Percentiles rank a stretch among this genome's conserved stretches.
Conservation (phyloP, 805 yeast species). For the Candida quercuum region DNA sequence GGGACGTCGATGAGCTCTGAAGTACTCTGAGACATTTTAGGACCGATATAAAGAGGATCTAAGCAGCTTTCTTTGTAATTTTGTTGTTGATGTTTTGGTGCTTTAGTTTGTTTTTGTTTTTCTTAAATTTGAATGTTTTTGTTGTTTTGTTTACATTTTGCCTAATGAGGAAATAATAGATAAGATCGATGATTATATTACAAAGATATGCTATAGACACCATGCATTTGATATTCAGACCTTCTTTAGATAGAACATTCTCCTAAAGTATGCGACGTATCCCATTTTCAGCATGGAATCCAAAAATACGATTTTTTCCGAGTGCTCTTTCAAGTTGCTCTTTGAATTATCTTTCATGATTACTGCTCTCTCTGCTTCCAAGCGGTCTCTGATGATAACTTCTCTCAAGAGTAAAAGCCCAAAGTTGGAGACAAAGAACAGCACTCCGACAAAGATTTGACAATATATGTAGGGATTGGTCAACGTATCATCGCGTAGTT, state of each 20-base stretch:
- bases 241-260: slow-evolving; percentile 13
- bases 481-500: slow-evolving; percentile 28
- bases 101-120: neutral
- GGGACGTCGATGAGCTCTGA: slow-evolving; percentile 11
- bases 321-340: neutral
- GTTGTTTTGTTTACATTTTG: slow-evolving; percentile 9
- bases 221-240: slow-evolving; percentile 3
- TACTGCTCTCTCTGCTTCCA: slow-evolving; percentile 13
- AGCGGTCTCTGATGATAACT: slow-evolving; percentile 35
- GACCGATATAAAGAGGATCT: no score
- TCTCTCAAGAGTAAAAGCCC: slow-evolving; percentile 45
- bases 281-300: slow-evolving; percentile 2
- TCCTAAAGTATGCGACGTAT: slow-evolving; percentile 8
- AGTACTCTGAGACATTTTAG: slow-evolving; percentile 7
- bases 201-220: no score
- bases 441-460: slow-evolving; percentile 53
- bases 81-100: neutral
- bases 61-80: neutral
- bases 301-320: no score
- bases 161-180: slow-evolving; percentile 7
- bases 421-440: slow-evolving; percentile 37
- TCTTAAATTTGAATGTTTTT: neutral
- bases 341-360: slow-evolving; percentile 1
- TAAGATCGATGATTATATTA: no score
- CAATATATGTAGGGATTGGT: slow-evolving; percentile 46